Percentiles rank a stretch among this genome's conserved stretches.
phyloP scores from a whole-genome alignment of 1,284 basidiomycete genomes.

The Pseudozyma sp. region DNA sequence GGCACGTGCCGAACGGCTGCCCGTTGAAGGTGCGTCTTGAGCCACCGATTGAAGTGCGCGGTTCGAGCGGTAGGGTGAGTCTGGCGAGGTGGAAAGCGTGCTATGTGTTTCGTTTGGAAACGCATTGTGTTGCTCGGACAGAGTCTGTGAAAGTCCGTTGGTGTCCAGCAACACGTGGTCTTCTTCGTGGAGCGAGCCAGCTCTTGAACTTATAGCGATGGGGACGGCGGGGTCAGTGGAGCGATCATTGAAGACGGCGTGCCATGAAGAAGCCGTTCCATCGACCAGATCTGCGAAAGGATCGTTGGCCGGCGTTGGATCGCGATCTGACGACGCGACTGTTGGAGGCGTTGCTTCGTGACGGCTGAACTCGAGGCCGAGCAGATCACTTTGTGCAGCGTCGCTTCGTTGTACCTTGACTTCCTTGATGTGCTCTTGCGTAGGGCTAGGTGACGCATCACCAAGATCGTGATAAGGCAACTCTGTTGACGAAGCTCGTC shows the following conservation, averaged over 20 bases:
- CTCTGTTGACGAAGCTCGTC: constrained; percentile 23
- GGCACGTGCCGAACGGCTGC: constrained; percentile 2
- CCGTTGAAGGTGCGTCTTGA: constrained; percentile 2
- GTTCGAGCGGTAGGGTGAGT: constrained; percentile 36
- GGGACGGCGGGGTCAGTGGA: too few relatives aligned
- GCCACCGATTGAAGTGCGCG: constrained; percentile 14
- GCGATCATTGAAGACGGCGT: constrained; percentile 36
- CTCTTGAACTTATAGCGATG: neutral
- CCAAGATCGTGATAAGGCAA: constrained; percentile 33
- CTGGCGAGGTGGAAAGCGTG: neutral
- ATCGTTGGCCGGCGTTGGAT: neutral
- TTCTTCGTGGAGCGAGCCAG: constrained; percentile 9
- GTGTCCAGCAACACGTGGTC: constrained; percentile 34
- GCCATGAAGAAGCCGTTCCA: constrained; percentile 42
- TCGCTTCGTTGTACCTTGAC: constrained; percentile 14
- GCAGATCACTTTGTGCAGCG: constrained; percentile 21
- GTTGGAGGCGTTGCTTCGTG: neutral
- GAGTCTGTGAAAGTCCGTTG: constrained; percentile 43
- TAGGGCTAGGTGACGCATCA: constrained; percentile 17
- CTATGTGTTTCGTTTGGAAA: constrained; percentile 15
- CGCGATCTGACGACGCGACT: neutral
- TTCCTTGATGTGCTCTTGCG: constrained; percentile 1
- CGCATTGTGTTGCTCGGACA: constrained; percentile 37
- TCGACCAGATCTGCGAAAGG: constrained; percentile 33
- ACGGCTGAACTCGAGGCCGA: constrained; percentile 26